These are phyloP conservation scores for Xylaria palmicola DNA, from an alignment of 495 filamentous ascomycete species.

Conservation along the genomic window DNA sequence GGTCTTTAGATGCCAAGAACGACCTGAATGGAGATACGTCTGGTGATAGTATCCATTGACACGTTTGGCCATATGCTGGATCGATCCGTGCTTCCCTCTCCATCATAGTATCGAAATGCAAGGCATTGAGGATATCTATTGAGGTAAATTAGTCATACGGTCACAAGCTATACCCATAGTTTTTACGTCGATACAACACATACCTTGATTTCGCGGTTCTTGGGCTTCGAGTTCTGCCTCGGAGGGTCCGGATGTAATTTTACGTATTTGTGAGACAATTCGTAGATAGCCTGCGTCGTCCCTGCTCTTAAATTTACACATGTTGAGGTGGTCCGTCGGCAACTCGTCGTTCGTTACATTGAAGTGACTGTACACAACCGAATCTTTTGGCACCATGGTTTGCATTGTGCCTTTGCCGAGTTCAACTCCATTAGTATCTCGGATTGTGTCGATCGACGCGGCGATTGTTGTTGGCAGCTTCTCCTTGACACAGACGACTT, in stretches of 20 bases:
- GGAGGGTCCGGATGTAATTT: constrained; percentile 25
- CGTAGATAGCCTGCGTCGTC: constrained; percentile 27
- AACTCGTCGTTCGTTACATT: constrained; percentile 29
- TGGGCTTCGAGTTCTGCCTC: constrained; percentile 26
- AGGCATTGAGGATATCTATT: constrained; percentile 32
- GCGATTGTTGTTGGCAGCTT: constrained; percentile 26
- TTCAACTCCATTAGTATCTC: constrained; percentile 24
- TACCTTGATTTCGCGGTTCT: constrained; percentile 36
- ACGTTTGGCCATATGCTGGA: constrained; percentile 31
- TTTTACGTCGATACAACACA: background rate
- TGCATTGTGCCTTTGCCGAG: constrained; percentile 26
- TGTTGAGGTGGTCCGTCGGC: constrained; percentile 23
- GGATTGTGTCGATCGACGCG: constrained; percentile 22
- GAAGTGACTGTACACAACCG: constrained; percentile 27
- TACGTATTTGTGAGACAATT: constrained; percentile 26
- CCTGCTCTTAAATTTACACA: constrained; percentile 25
- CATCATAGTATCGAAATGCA: constrained; percentile 32
- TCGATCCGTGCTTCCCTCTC: constrained; percentile 34
- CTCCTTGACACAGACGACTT: constrained; percentile 31
- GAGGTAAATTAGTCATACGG: background rate
- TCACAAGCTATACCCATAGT: background rate
- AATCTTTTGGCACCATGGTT: constrained; percentile 32
- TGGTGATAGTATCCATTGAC: constrained; percentile 30
- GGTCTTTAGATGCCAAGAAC: constrained; percentile 23
- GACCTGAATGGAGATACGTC: constrained; percentile 21